A percentile compares a stretch with the other conserved stretches of the same genome.
phyloP scores from a whole-genome alignment of 495 filamentous ascomycete genomes.

The Paragyromitra xinjiangensis region DNA sequence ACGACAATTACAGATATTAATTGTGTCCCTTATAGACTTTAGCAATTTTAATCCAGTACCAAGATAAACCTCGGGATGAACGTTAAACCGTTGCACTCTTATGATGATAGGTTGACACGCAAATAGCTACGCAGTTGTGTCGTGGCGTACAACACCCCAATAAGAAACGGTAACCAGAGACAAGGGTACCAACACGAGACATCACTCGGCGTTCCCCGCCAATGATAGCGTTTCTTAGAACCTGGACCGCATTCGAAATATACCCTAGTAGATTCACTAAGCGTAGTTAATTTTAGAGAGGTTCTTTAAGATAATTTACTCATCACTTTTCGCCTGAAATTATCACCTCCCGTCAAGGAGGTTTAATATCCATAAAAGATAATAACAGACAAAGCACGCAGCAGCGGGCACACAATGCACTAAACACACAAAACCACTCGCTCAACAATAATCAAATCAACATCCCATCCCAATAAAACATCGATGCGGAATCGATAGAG shows the following conservation, averaged over 20 bases:
- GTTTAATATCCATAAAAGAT: conserved; percentile 1
- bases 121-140: neutral
- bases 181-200: conserved; percentile 26
- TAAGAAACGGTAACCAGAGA: conserved; percentile 1
- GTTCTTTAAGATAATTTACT: neutral
- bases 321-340: conserved; percentile 8
- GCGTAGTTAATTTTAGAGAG: neutral
- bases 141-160: neutral
- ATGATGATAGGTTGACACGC: conserved; percentile 9
- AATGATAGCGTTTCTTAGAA: conserved; percentile 10
- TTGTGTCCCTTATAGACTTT: neutral
- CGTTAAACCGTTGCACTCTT: neutral
- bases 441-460: conserved; percentile 33
- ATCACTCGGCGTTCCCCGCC: conserved; percentile 40
- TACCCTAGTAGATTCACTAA: neutral
- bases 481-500: conserved; percentile 27
- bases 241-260: neutral
- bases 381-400: conserved; percentile 15
- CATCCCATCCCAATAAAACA: conserved; percentile 33
- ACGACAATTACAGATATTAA: no score
- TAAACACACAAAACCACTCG: conserved; percentile 26
- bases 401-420: neutral
- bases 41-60: neutral
- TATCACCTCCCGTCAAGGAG: neutral
- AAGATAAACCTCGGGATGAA: neutral